Base-by-base conservation (phyloP, 1,284 basidiomycete genomes). In the Ustilago esculenta region DNA sequence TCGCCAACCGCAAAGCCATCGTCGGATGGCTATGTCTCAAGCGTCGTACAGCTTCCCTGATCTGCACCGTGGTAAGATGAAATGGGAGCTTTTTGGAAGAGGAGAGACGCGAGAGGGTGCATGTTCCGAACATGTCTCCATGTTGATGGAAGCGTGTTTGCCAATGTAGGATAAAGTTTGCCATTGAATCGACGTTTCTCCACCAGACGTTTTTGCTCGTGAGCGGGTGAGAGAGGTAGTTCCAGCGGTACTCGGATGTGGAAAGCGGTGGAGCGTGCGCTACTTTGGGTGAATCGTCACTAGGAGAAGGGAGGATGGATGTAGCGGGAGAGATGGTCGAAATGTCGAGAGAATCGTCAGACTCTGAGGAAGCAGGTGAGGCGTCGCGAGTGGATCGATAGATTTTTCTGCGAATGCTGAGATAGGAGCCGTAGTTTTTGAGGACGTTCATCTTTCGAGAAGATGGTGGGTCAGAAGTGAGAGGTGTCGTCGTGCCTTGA, bases 161-260 rank as follows among this genome's bases (percentile, higher is more conserved):
- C 66, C 66, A 69, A 29, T 69, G 66, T 4, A 63, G 32, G 51
- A 69, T 58, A 14, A 69, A 69, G 40, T 69, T 69, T 8, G 66
- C 59, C 66, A 69, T 69, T 5, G 54, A 32, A 30, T 69, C 66
- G n/a, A 69, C 43, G 12, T 30, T 69, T 9, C 66, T 17, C 50
- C 51, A 69, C 66, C 66, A 69, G 18, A 55, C 14, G 9, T 30
- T 25, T 1, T 35, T 21, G 12, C 5, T n/a, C 21, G 0, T 21
- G n/a, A 5, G 24, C 12, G 17, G 20, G 0, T n/a, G 2, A 12
- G 11, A 4, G 25, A 23, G 42, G 39, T 34, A 51, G 11, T 54
- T 32, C 57, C 64, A 67, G 15, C 24, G 33, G 9, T 44, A 67
- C 9, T 59, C 51, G 1, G 64, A 67, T 2, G 27, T 27, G 2